phyloP scores from a whole-genome alignment of 2,329 filamentous ascomycete genomes.

The Macroventuria anomochaeta region DNA sequence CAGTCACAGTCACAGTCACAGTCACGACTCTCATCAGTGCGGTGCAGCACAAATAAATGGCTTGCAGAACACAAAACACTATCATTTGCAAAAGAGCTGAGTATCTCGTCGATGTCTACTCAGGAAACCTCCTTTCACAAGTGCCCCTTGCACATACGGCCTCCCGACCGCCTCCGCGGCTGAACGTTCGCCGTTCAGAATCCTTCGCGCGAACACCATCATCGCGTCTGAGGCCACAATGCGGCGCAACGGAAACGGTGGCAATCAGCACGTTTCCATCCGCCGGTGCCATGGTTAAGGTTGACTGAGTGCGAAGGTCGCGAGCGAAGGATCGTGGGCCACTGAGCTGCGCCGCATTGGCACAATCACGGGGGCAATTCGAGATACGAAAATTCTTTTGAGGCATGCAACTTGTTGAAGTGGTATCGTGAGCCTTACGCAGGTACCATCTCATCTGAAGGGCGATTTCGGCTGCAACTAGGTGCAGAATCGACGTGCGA shows the following conservation, averaged over 20 bases:
- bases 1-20: not conserved
- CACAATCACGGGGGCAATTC: not conserved
- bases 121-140: constrained; percentile 3
- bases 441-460: not conserved
- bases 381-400: not conserved
- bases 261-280: not conserved
- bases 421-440: not conserved
- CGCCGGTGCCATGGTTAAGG: not conserved
- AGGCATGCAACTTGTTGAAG: not conserved
- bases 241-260: constrained; percentile 6
- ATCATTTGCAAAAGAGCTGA: not conserved
- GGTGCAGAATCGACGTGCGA: not conserved
- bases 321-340: constrained; percentile 1
- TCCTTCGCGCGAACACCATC: constrained; percentile 5
- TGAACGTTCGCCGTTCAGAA: constrained; percentile 1
- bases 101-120: not conserved
- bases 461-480: not conserved
- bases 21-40: not conserved
- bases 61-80: not conserved
- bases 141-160: constrained; percentile 1
- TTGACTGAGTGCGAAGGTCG: not conserved
- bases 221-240: not conserved
- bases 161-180: not conserved
- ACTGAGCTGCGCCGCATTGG: constrained; percentile 8
- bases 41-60: not conserved